Percentiles rank a stretch among this genome's conserved stretches.
Conservation (phyloP, 306 rosid species). For the Corylus americana region DNA sequence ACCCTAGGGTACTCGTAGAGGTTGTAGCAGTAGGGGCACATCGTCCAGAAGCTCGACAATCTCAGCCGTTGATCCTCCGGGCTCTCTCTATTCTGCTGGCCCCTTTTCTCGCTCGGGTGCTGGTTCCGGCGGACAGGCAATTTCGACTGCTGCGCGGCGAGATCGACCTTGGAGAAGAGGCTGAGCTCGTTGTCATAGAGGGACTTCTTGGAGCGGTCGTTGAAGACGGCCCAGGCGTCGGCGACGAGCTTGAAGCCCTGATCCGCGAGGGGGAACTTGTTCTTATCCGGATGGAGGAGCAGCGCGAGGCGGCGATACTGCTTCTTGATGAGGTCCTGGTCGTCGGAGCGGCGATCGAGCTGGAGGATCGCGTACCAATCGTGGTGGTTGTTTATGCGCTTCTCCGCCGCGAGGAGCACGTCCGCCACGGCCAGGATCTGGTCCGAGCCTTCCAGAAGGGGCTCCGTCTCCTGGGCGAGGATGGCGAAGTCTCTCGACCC, state of each 20-base stretch:
- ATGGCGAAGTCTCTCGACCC: slow-evolving; percentile 74
- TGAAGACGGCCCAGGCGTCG: slow-evolving; percentile 78
- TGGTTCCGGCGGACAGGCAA: slow-evolving; percentile 54
- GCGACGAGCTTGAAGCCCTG: slow-evolving; percentile 76
- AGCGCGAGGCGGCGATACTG: slow-evolving; percentile 78
- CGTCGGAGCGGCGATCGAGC: slow-evolving; percentile 55
- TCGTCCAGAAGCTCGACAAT: slow-evolving; percentile 74
- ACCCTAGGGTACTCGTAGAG: slow-evolving; percentile 72
- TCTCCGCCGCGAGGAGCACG: slow-evolving; percentile 67
- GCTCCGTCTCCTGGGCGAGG: slow-evolving; percentile 87
- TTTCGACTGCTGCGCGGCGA: slow-evolving; percentile 52
- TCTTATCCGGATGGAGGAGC: slow-evolving; percentile 85
- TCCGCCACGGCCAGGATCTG: slow-evolving; percentile 86
- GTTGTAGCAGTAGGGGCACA: slow-evolving; percentile 85
- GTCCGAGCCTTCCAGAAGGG: slow-evolving; percentile 82
- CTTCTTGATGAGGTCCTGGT: slow-evolving; percentile 53
- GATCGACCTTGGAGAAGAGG: slow-evolving; percentile 52
- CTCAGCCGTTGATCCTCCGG: slow-evolving; percentile 40
- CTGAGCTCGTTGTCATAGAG: slow-evolving; percentile 32
- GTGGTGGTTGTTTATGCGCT: slow-evolving; percentile 52
- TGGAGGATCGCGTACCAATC: slow-evolving; percentile 88
- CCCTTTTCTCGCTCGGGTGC: slow-evolving; percentile 12
- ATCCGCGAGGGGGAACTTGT: slow-evolving; percentile 61
- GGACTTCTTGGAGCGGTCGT: slow-evolving; percentile 57
- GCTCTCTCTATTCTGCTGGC: not conserved